Evolutionary conservation across 768 basidiomycete genomes (phyloP), one percentile per base, ranked within the genome.

Genomic region (Russula griseocarnosa): DNA sequence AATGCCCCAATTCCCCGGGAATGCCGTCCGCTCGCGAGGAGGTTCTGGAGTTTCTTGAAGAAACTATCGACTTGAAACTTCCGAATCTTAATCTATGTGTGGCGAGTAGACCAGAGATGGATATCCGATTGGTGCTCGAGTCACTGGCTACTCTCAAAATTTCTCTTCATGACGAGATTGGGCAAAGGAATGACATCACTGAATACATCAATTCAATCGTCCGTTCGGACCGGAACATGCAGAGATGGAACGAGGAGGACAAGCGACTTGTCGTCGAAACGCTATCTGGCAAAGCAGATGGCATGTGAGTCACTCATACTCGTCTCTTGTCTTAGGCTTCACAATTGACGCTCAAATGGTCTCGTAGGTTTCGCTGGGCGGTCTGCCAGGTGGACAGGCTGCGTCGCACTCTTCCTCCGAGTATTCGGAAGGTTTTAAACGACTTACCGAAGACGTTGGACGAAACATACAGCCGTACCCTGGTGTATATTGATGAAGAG

Each of bases 361-460:
- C n/a, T n/a, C n/a, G 8, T 32, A 32, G 32, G 32, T 32, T 32
- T 32, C 7, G 32, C 0, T 32, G 32, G 32, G 55, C 58, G 0
- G 32, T 36, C 9, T 62, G 61, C 40, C 55, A 50, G 10, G 20
- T 62, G 1, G 55, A 58, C 2, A 40, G 20, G 10, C 36, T 62
- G 28, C 55, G 61, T 16, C 49, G 47, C 8, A n/a, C 47, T 40
- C 24, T 57, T 8, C 47, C 61, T 0, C 13, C 30, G 9, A 56
- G 47, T 42, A 58, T 62, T 7, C 55, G 20, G 7, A 16, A 8
- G 6, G 18, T n/a, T 5, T 16, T 62, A 13, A 14, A 58, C 3
- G 26, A 46, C 16, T 13, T 62, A 26, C 61, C 61, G 1, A 1
- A 40, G 22, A 51, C 22, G 0, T 24, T 62, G 36, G 55, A 62